A percentile compares a stretch with the other conserved stretches of the same genome.
phyloP scores from a whole-genome alignment of 768 basidiomycete species.

The Tylopilus felleus region DNA sequence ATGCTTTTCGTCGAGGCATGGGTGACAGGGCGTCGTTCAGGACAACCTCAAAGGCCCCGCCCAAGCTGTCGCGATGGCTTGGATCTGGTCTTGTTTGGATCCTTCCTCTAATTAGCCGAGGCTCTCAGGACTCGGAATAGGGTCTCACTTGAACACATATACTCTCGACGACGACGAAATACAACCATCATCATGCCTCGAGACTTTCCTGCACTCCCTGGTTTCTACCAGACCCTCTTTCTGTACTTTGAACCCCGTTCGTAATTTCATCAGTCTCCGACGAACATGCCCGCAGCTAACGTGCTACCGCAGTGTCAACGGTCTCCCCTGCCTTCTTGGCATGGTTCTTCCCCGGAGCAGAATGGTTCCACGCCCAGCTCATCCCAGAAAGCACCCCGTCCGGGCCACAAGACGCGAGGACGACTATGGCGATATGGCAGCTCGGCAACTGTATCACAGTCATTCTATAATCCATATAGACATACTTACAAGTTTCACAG shows the following conservation, averaged over 20 bases:
- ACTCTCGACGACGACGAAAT: background rate
- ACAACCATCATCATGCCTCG: constrained; percentile 13
- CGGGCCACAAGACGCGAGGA: constrained; percentile 42
- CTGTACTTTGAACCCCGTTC: constrained; percentile 64
- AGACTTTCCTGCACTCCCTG: constrained; percentile 55
- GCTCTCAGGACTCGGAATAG: background rate
- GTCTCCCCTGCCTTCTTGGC: constrained; percentile 44
- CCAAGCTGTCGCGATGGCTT: too few species aligned
- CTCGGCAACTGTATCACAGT: constrained; percentile 55
- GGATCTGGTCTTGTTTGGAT: too few species aligned
- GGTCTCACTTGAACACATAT: background rate
- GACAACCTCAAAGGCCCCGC: too few species aligned
- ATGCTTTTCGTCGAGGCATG: too few species aligned
- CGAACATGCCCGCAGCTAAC: constrained; percentile 12
- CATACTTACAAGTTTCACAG: constrained; percentile 31
- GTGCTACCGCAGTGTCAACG: constrained; percentile 42
- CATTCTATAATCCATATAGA: background rate
- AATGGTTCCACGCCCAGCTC: constrained; percentile 66
- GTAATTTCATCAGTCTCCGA: constrained; percentile 8
- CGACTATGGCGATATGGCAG: constrained; percentile 64
- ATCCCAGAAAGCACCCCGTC: constrained; percentile 42
- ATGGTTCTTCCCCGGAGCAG: constrained; percentile 57
- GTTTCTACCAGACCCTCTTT: constrained; percentile 60
- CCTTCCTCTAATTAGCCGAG: background rate
- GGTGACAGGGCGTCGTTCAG: too few species aligned